Percentiles rank a stretch among this genome's conserved stretches.
Evolutionary conservation across 345 rosid genomes (phyloP).

Genomic region (Psidium guajava): DNA sequence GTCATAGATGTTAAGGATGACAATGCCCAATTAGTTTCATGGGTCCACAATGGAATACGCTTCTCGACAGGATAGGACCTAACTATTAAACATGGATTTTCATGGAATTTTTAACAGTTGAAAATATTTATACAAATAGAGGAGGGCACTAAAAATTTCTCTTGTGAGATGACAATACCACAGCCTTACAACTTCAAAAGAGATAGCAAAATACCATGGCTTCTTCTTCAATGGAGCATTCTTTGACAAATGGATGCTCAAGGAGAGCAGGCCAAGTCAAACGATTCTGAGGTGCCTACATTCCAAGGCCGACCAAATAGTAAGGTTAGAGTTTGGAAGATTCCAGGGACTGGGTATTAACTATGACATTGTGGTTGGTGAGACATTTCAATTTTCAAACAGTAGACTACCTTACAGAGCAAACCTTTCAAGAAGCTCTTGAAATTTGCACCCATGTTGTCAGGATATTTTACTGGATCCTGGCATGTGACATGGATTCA

Average conservation of each 20-base stretch:
- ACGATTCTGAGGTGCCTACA: constrained; percentile 85
- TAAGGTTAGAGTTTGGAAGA: not conserved
- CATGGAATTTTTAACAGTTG: not conserved
- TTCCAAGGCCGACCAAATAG: constrained; percentile 5
- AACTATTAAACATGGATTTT: not conserved
- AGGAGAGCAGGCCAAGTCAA: constrained; percentile 93
- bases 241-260: constrained; percentile 90
- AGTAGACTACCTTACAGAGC: constrained; percentile 66
- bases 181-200: not conserved
- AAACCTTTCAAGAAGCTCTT: constrained; percentile 88
- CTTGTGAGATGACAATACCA: not conserved
- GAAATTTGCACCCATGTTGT: constrained; percentile 76
- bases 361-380: not conserved
- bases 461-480: constrained; percentile 99
- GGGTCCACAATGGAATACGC: not conserved
- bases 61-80: not conserved
- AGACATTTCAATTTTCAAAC: not conserved
- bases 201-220: constrained; percentile 41
- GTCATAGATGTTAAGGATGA: not conserved
- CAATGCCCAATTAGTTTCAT: not conserved
- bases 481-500: constrained; percentile 6
- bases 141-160: not conserved
- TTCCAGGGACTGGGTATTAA: not conserved
- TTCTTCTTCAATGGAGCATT: constrained; percentile 49
- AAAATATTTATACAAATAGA: not conserved